Evolutionary conservation across 371 early-diverging fungal genomes (phyloP), one percentile per base, ranked within the genome.

Genomic region (Mortierella sp.): DNA sequence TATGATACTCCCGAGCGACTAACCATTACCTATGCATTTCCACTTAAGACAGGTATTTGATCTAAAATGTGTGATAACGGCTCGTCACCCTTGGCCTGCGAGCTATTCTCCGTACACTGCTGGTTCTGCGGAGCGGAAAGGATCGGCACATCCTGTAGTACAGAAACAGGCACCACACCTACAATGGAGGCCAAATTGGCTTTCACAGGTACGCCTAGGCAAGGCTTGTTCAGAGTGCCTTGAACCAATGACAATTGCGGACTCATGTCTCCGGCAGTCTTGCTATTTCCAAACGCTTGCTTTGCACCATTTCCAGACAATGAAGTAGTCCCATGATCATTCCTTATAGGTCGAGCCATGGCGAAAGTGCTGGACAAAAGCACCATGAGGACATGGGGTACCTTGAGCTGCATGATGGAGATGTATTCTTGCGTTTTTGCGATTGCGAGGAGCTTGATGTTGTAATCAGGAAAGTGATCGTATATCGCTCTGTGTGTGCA

Each of bases 41-140:
- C 59, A 59, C 59, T 59, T 24, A 59, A 59, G 59, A 59, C 59
- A 5, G 59, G 59, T 8, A 59, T 59, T 26, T 59, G n/a, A 24
- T 26, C 59, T 59, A 59, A 30, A 59, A 59, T 9, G 30, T 59
- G 6, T 30, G 59, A n/a, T n/a, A 59, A 16, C 24, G 59, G 59
- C 24, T 59, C 59, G 16, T 59, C 57, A 22, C 57, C 57, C 26
- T 55, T 55, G 18, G 8, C 57, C 22, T 55, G 57, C 22, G 57
- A 14, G 57, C 57, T 55, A 26, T 55, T 55, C 22, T 55, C 57
- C 22, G 57, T 59, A 18, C 59, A 59, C 59, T 59, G 59, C 18
- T 59, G 59, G 30, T 59, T 59, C 59, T 59, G 59, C 26, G 57
- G 57, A 55, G n/a, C 30, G 2, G 59, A 59, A 26, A 59, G 30